phyloP scores from a whole-genome alignment of 2,329 filamentous ascomycete species.

The Pestalotiopsis sp. region DNA sequence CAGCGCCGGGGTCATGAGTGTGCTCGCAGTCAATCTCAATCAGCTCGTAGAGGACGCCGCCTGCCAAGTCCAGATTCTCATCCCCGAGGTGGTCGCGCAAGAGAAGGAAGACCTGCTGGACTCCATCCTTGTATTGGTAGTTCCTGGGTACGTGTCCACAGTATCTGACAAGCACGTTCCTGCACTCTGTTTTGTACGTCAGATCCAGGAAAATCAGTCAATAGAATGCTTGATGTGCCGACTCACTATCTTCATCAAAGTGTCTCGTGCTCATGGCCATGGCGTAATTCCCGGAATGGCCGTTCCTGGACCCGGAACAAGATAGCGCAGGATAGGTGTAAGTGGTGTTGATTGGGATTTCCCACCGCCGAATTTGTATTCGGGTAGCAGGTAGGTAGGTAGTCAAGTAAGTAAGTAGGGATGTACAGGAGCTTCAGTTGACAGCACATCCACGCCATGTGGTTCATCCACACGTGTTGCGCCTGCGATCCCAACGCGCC shows the following conservation, averaged over 20 bases:
- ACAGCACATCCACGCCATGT: too few relatives aligned
- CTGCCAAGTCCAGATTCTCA: slow-evolving; percentile 45
- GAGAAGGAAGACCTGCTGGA: slow-evolving; percentile 46
- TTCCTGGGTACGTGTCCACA: slow-evolving; percentile 48
- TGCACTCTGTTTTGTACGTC: slow-evolving; percentile 38
- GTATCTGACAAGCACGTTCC: slow-evolving; percentile 47
- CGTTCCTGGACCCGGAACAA: neutral
- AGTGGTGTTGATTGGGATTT: neutral
- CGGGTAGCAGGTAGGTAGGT: too few relatives aligned
- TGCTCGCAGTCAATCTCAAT: slow-evolving; percentile 48
- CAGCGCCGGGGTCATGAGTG: slow-evolving; percentile 47
- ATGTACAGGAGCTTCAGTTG: too few relatives aligned
- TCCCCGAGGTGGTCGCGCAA: slow-evolving; percentile 47
- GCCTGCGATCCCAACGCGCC: too few relatives aligned
- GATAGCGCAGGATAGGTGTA: neutral
- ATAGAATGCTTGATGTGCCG: neutral
- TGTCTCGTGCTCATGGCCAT: slow-evolving; percentile 1
- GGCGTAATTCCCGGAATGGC: neutral
- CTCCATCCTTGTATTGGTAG: slow-evolving; percentile 48
- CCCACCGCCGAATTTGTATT: neutral
- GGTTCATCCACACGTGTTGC: too few relatives aligned
- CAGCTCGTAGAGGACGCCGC: slow-evolving; percentile 49
- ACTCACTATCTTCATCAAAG: slow-evolving; percentile 14
- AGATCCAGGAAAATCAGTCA: neutral
- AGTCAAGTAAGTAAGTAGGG: too few relatives aligned